phyloP scores from a whole-genome alignment of 192 early-diverging fungal species.

The Diversispora eburnea region DNA sequence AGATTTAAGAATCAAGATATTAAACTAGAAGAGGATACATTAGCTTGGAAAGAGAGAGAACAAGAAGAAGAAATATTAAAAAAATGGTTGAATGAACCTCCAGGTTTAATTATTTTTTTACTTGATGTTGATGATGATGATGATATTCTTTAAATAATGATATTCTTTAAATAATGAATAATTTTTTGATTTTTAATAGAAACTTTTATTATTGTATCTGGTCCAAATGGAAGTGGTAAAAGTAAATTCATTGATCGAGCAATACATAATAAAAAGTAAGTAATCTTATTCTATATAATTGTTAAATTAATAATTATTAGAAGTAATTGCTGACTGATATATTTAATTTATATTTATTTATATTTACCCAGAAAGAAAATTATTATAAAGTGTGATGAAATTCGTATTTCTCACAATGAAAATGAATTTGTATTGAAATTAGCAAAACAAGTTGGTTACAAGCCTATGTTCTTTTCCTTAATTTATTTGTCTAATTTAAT shows the following conservation, averaged over 20 bases:
- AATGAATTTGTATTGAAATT: conserved; percentile 70
- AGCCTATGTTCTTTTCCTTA: conserved; percentile 85
- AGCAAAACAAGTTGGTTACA: conserved; percentile 85
- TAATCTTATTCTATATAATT: not conserved
- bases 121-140: not conserved
- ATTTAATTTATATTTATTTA: not conserved
- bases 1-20: conserved; percentile 33
- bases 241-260: conserved; percentile 69
- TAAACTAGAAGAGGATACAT: conserved; percentile 31
- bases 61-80: conserved; percentile 53
- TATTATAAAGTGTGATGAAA: conserved; percentile 72
- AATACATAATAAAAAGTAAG: conserved; percentile 57
- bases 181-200: conserved; percentile 42
- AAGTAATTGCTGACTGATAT: not conserved
- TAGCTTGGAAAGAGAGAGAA: conserved; percentile 55
- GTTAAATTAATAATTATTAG: not conserved
- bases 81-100: conserved; percentile 54
- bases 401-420: conserved; percentile 69
- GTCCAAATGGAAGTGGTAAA: conserved; percentile 84
- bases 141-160: not conserved
- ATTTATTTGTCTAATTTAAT: conserved; percentile 67
- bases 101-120: conserved; percentile 37
- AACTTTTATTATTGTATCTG: conserved; percentile 78
- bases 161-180: not conserved
- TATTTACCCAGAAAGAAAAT: conserved; percentile 54